These are phyloP conservation scores for Simmondsia chinensis DNA, from an alignment of 148 eudicot genomes.

Conservation along the genomic window DNA sequence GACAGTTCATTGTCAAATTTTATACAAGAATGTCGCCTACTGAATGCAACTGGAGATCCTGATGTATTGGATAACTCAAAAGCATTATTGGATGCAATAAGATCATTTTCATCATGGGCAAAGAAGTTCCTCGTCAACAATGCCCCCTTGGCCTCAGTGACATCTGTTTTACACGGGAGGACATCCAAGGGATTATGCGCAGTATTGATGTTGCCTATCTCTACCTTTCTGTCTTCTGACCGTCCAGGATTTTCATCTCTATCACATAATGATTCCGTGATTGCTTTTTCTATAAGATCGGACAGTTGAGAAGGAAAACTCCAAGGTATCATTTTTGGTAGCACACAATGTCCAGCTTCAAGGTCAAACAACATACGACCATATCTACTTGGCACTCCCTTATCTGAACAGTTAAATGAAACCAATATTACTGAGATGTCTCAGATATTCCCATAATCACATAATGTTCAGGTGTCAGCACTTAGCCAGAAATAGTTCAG, in stretches of 20 bases:
- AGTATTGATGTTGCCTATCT: constrained; percentile 10
- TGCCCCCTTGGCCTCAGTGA: constrained; percentile 53
- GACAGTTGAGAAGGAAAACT: constrained; percentile 60
- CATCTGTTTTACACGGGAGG: constrained; percentile 18
- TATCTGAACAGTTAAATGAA: constrained; percentile 30
- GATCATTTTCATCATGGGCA: constrained; percentile 30
- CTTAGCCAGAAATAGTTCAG: background rate
- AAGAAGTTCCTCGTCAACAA: constrained; percentile 46
- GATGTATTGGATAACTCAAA: constrained; percentile 38
- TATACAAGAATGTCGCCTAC: constrained; percentile 41
- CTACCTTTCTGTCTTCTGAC: constrained; percentile 28
- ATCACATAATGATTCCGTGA: constrained; percentile 34
- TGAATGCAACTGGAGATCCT: constrained; percentile 59
- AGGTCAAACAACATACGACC: constrained; percentile 54
- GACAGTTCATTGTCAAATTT: constrained; percentile 37
- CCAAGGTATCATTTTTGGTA: constrained; percentile 66
- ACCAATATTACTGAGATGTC: constrained; percentile 1
- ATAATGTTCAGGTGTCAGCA: no score
- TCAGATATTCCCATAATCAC: background rate
- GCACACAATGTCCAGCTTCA: constrained; percentile 51
- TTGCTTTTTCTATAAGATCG: constrained; percentile 65
- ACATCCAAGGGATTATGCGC: constrained; percentile 10
- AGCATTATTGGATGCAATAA: constrained; percentile 19
- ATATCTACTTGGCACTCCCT: constrained; percentile 14
- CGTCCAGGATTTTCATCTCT: constrained; percentile 30